These are phyloP conservation scores for Puccinellia tenuiflora DNA, from an alignment of 176 grass and related monocot species.

Conservation along the genomic window DNA sequence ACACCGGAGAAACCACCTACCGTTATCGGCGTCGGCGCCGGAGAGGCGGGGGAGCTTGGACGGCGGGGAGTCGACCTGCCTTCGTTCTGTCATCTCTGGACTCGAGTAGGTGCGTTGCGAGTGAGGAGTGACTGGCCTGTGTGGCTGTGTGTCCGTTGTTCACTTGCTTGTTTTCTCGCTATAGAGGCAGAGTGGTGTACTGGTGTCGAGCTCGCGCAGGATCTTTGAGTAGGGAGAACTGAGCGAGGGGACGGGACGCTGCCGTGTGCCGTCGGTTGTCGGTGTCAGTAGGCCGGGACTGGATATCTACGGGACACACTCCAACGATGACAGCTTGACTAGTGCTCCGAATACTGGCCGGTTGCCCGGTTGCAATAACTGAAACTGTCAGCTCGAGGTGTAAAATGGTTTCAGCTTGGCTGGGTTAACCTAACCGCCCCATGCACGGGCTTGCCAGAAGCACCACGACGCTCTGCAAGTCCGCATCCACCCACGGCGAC, in stretches of 20 bases:
- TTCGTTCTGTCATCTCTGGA: slow-evolving; percentile 13
- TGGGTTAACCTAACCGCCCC: too few relatives aligned
- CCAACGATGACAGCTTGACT: not conserved
- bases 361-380: too few relatives aligned
- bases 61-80: slow-evolving; percentile 15
- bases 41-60: slow-evolving; percentile 50
- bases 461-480: too few relatives aligned
- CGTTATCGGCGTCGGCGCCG: slow-evolving; percentile 19
- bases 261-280: not conserved
- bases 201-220: not conserved
- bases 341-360: too few relatives aligned
- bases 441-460: too few relatives aligned
- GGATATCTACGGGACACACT: not conserved
- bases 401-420: too few relatives aligned
- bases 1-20: not conserved
- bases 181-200: not conserved
- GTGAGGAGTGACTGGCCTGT: not conserved
- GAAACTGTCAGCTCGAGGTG: too few relatives aligned
- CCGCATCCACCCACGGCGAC: too few relatives aligned
- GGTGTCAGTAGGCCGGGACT: not conserved
- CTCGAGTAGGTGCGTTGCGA: not conserved
- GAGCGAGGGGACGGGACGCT: not conserved
- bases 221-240: not conserved
- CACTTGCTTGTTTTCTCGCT: not conserved
- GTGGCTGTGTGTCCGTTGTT: not conserved